These are phyloP conservation scores for Chlorella sp. DNA, from an alignment of 139 green algal species.

Conservation along the genomic window DNA sequence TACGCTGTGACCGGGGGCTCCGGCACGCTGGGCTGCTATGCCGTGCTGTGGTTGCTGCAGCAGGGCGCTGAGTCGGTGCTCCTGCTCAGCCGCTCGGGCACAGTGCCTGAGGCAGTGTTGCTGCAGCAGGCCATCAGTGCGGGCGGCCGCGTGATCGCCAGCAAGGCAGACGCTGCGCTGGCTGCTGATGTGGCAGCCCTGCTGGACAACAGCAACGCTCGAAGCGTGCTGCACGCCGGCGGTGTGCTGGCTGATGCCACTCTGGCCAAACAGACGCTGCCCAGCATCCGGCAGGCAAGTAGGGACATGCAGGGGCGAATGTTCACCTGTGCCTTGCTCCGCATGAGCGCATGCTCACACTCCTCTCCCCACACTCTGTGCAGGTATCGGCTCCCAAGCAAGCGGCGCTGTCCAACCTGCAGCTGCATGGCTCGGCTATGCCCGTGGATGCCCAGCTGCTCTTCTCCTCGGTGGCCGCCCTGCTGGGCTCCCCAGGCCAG, in stretches of 20 bases:
- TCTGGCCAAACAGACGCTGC: slow-evolving; percentile 58
- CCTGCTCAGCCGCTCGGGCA: slow-evolving; percentile 33
- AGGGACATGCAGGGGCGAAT: too few species aligned
- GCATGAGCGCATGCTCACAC: neutral
- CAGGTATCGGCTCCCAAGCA: slow-evolving; percentile 62
- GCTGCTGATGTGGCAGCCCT: neutral
- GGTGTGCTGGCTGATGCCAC: slow-evolving; percentile 82
- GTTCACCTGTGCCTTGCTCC: too few species aligned
- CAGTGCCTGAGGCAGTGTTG: neutral
- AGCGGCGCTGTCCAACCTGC: neutral
- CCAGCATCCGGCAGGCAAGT: slow-evolving; percentile 9
- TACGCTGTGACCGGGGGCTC: slow-evolving; percentile 39
- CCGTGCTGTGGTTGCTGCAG: slow-evolving; percentile 34
- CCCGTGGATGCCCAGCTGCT: slow-evolving; percentile 59
- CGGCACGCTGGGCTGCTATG: slow-evolving; percentile 30
- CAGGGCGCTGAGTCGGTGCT: slow-evolving; percentile 1
- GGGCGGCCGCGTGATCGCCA: neutral
- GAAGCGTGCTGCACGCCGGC: slow-evolving; percentile 68
- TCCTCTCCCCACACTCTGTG: neutral
- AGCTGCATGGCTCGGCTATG: neutral
- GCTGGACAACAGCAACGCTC: neutral
- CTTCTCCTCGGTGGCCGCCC: slow-evolving; percentile 81
- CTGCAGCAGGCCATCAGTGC: neutral
- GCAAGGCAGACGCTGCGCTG: slow-evolving; percentile 17
- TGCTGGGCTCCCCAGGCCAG: slow-evolving; percentile 86